phyloP scores from a whole-genome alignment of 2,329 filamentous ascomycete genomes.

The Xylariaceae sp. region DNA sequence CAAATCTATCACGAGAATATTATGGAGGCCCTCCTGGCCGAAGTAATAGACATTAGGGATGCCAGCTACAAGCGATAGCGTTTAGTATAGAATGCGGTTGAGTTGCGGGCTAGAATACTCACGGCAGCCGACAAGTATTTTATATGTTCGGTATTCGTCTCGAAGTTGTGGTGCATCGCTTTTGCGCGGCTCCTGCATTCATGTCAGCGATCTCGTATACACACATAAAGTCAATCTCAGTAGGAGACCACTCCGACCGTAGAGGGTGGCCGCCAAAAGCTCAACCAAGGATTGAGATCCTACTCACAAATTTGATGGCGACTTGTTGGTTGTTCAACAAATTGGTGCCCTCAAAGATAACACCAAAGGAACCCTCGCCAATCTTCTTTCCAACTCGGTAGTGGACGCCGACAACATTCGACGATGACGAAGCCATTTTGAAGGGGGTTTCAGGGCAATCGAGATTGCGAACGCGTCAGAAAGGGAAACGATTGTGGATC shows the following conservation, averaged over 20 bases:
- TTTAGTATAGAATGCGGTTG: constrained; percentile 17
- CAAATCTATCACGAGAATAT: constrained; percentile 96
- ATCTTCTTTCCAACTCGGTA: constrained; percentile 99
- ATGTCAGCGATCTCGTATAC: constrained; percentile 2
- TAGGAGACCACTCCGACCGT: not conserved
- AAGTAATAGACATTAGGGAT: constrained; percentile 99
- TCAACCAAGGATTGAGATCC: constrained; percentile 3
- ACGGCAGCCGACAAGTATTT: constrained; percentile 99
- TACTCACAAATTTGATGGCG: constrained; percentile 95
- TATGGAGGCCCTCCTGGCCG: constrained; percentile 95
- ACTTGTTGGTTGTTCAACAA: constrained; percentile 98
- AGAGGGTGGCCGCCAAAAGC: not conserved
- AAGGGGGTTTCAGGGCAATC: not conserved
- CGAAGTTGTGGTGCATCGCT: constrained; percentile 96
- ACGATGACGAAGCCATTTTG: constrained; percentile 79
- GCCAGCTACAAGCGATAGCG: constrained; percentile 57
- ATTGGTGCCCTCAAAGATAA: constrained; percentile 98
- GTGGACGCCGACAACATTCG: constrained; percentile 97
- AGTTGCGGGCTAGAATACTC: constrained; percentile 43
- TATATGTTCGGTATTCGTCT: constrained; percentile 98
- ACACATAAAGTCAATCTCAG: not conserved
- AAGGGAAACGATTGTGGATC: constrained; percentile 15
- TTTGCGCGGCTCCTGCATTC: constrained; percentile 81
- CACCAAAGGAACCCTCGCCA: constrained; percentile 95
- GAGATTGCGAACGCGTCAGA: constrained; percentile 10